phyloP scores from a whole-genome alignment of 1,284 basidiomycete species.

The Sanghuangporus sanghuang region DNA sequence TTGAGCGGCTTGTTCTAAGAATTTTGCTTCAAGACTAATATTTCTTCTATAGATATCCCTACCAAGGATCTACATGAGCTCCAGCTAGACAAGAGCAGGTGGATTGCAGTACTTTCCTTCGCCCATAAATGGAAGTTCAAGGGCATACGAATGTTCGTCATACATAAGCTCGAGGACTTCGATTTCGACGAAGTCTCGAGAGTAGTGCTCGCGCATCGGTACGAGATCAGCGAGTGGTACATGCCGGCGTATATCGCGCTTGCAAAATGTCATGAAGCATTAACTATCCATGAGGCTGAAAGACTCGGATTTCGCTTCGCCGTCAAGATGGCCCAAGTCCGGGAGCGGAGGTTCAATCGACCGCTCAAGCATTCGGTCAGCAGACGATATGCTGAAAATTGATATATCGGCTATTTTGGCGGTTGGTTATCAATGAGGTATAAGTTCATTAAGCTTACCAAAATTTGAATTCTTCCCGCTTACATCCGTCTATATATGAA shows the following conservation, averaged over 20 bases:
- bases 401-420: not conserved
- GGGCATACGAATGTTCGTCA: not conserved
- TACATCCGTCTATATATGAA: too few species aligned
- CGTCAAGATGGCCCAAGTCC: constrained; percentile 2
- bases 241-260: constrained; percentile 4
- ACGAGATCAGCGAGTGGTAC: not conserved
- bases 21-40: not conserved
- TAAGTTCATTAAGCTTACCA: too few species aligned
- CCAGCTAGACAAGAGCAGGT: not conserved
- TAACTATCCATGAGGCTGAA: not conserved
- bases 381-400: constrained; percentile 9
- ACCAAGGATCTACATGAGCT: not conserved
- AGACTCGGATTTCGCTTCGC: not conserved
- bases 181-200: not conserved
- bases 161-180: not conserved
- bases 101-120: not conserved
- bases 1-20: not conserved
- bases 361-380: not conserved
- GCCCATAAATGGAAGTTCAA: constrained; percentile 10
- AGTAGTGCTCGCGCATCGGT: not conserved
- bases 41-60: not conserved
- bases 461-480: too few species aligned
- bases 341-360: not conserved
- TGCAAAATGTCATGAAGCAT: not conserved
- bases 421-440: too few species aligned